Evolutionary conservation across 2,329 filamentous ascomycete species (phyloP), one percentile per base, ranked within the genome.

Genomic region (Periconia digitata): DNA sequence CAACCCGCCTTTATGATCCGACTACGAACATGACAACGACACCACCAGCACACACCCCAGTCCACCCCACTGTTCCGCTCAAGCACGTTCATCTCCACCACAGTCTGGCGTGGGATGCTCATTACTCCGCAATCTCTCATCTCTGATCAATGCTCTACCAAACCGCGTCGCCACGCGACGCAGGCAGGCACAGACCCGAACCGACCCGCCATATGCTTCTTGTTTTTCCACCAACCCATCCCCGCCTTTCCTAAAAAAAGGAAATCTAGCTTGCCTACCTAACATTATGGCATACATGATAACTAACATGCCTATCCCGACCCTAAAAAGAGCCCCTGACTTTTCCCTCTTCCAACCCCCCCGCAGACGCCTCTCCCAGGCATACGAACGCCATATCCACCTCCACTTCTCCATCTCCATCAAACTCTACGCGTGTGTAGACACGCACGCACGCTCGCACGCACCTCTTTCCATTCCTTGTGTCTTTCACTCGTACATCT

Each of bases 291-390:
- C 4, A 5, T 32, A 15, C 10, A 32, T 12, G 27, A 27, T 13
- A 10, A 32, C 3, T 12, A n/a, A n/a, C n/a, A n/a, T n/a, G n/a
- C n/a, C n/a, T n/a, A n/a, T n/a, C n/a, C n/a, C n/a, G n/a, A n/a
- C n/a, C n/a, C n/a, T n/a, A n/a, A n/a, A n/a, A n/a, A n/a, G n/a
- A n/a, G n/a, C n/a, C n/a, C n/a, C n/a, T n/a, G n/a, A n/a, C n/a
- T n/a, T n/a, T 35, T n/a, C 40, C 16, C 40, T 29, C 17, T 16
- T 42, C 21, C 39, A 24, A 35, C 18, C 46, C n/a, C 35, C 46
- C 44, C 35, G 29, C 41, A 41, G 27, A 24, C 46, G 35, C 46
- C 46, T 48, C 41, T 27, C 41, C 29, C 13, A 41, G 23, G 40
- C 40, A 35, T 41, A 48, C 46, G 23, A 21, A 35, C 34, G 34